Percentiles rank a stretch among this genome's conserved stretches.
These are phyloP conservation scores for Pichia eremophila DNA, from an alignment of 805 yeast species.

Conservation along the genomic window DNA sequence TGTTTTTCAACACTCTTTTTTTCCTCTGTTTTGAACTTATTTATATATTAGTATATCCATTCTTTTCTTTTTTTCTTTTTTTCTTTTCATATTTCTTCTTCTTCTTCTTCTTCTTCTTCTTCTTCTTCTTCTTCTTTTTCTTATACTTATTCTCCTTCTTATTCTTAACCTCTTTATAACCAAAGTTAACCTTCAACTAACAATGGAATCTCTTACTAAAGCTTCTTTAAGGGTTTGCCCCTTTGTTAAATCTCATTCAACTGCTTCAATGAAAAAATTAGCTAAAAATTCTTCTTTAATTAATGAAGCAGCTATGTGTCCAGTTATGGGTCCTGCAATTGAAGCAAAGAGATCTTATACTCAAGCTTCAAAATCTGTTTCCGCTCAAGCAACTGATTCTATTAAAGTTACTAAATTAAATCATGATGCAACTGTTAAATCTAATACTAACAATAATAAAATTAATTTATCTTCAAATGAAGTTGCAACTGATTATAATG, in stretches of 20 bases:
- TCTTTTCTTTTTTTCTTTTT: background rate
- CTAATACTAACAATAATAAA: constrained; percentile 17
- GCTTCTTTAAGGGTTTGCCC: constrained; percentile 79
- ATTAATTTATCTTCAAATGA: constrained; percentile 35
- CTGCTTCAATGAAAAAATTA: constrained; percentile 50
- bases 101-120: background rate
- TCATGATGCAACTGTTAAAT: constrained; percentile 26
- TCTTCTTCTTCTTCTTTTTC: background rate
- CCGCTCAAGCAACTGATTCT: constrained; percentile 36
- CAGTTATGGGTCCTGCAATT: constrained; percentile 83
- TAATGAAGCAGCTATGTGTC: constrained; percentile 64
- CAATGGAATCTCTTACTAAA: constrained; percentile 73
- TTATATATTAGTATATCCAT: no score
- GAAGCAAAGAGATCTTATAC: constrained; percentile 35
- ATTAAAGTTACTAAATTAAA: constrained; percentile 20
- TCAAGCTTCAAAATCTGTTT: constrained; percentile 34
- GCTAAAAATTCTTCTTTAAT: constrained; percentile 38
- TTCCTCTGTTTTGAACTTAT: no score
- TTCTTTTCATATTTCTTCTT: no score
- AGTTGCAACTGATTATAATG: constrained; percentile 57
- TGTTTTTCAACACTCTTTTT: background rate
- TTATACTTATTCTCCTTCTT: background rate
- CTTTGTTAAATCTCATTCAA: constrained; percentile 52
- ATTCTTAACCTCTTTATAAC: background rate
- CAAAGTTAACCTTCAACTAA: background rate